Conservation (phyloP, 805 yeast species). For the Yarrowia divulgata region DNA sequence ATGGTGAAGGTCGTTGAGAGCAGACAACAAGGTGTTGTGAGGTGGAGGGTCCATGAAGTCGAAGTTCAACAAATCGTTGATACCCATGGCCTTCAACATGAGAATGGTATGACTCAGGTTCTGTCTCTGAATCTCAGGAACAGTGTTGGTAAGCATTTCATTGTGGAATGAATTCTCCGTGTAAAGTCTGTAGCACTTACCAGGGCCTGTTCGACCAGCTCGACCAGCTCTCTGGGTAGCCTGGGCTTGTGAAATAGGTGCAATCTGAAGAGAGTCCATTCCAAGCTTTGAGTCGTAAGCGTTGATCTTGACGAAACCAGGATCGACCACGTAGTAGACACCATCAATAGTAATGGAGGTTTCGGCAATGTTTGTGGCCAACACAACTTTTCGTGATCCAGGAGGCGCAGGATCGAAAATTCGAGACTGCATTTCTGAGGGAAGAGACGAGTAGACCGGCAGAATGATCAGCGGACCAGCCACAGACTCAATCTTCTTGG, state of each 20-base stretch:
- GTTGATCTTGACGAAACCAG: constrained; percentile 93
- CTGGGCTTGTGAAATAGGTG: constrained; percentile 92
- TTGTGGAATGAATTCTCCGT: constrained; percentile 82
- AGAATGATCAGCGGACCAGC: constrained; percentile 71
- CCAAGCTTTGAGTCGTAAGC: constrained; percentile 87
- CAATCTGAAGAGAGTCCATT: constrained; percentile 84
- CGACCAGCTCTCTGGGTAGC: constrained; percentile 98
- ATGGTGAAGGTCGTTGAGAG: constrained; percentile 82
- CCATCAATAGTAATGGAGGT: constrained; percentile 97
- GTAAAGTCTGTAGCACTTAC: constrained; percentile 87
- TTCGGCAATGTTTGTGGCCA: constrained; percentile 97
- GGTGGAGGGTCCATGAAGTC: constrained; percentile 94
- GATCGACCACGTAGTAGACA: constrained; percentile 91
- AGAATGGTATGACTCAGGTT: constrained; percentile 80
- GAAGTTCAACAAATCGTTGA: constrained; percentile 78
- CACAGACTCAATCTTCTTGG: constrained; percentile 67
- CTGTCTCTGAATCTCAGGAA: constrained; percentile 91
- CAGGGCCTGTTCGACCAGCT: constrained; percentile 98
- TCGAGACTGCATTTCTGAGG: constrained; percentile 78
- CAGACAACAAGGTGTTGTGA: constrained; percentile 69
- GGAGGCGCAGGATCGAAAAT: constrained; percentile 90
- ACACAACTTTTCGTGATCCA: constrained; percentile 79
- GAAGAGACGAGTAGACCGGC: constrained; percentile 91
- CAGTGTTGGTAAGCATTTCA: constrained; percentile 79
- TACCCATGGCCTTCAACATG: constrained; percentile 80